Percentiles rank a stretch among this genome's conserved stretches.
Conservation (phyloP, 306 rosid genomes). For the Acacia melanoxylon region DNA sequence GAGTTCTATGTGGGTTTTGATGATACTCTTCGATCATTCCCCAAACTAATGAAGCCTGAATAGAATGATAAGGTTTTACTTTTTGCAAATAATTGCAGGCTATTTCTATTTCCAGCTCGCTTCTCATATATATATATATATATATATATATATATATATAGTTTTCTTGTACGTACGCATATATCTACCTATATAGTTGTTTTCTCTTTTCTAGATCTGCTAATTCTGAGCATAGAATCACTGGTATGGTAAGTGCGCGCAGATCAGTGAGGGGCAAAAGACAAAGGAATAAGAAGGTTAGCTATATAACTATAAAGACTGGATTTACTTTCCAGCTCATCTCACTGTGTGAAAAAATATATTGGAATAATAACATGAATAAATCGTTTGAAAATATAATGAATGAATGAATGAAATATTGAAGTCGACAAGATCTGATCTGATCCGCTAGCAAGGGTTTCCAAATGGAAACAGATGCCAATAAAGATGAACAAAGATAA, state of each 20-base stretch:
- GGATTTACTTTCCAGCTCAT: not conserved
- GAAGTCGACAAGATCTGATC: not conserved
- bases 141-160: not conserved
- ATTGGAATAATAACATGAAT: not conserved
- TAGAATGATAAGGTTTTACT: conserved; percentile 22
- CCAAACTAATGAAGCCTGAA: conserved; percentile 2
- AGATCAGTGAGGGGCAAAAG: not conserved
- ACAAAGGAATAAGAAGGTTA: conserved; percentile 16
- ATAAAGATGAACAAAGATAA: conserved; percentile 8
- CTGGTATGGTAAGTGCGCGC: not conserved
- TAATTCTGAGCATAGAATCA: conserved; percentile 19
- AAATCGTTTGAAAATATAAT: not conserved
- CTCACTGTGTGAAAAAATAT: not conserved
- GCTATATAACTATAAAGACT: not conserved
- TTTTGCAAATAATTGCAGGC: conserved; percentile 20
- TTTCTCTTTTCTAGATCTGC: not conserved
- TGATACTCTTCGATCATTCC: not conserved
- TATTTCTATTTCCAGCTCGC: conserved; percentile 21
- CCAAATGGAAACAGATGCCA: conserved; percentile 21
- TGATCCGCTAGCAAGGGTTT: conserved; percentile 30
- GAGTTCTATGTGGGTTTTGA: not conserved
- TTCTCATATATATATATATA: not conserved
- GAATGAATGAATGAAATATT: not conserved
- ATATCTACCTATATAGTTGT: not conserved
- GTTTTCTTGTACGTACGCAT: conserved; percentile 1